Conservation (phyloP, 2,329 filamentous ascomycete species). For the Aspergillus eucalypticola region DNA sequence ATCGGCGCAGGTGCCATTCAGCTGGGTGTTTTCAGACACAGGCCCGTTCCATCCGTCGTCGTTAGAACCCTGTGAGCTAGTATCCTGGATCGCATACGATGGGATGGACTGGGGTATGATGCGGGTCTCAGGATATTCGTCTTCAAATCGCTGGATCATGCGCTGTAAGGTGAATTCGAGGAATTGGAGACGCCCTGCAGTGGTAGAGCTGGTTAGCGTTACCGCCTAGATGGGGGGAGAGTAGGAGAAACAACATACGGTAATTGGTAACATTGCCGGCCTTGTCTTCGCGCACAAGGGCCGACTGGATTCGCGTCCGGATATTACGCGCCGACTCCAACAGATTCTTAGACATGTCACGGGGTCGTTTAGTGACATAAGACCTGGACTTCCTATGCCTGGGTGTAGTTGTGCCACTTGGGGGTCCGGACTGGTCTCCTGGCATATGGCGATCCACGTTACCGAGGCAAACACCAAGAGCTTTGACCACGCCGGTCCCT, state of each 20-base stretch:
- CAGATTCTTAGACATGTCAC: conserved; percentile 90
- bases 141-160: conserved; percentile 94
- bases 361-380: conserved; percentile 66
- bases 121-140: conserved; percentile 90
- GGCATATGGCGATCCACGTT: conserved; percentile 64
- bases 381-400: conserved; percentile 52
- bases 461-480: conserved; percentile 83
- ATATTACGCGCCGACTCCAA: conserved; percentile 88
- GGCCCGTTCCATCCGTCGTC: conserved; percentile 28
- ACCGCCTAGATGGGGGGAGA: not conserved
- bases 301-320: conserved; percentile 76
- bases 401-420: conserved; percentile 57
- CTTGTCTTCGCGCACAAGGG: conserved; percentile 72
- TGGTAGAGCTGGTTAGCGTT: conserved; percentile 8
- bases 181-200: conserved; percentile 72
- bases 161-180: conserved; percentile 83
- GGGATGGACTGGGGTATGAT: conserved; percentile 37
- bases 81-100: conserved; percentile 24
- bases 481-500: conserved; percentile 92
- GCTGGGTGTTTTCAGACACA: conserved; percentile 34
- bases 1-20: conserved; percentile 27
- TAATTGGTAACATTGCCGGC: conserved; percentile 74
- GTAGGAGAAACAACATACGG: conserved; percentile 56
- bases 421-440: conserved; percentile 43
- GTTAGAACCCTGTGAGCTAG: conserved; percentile 37